phyloP scores from a whole-genome alignment of 2,329 filamentous ascomycete genomes.

The Hypocreales sp. region DNA sequence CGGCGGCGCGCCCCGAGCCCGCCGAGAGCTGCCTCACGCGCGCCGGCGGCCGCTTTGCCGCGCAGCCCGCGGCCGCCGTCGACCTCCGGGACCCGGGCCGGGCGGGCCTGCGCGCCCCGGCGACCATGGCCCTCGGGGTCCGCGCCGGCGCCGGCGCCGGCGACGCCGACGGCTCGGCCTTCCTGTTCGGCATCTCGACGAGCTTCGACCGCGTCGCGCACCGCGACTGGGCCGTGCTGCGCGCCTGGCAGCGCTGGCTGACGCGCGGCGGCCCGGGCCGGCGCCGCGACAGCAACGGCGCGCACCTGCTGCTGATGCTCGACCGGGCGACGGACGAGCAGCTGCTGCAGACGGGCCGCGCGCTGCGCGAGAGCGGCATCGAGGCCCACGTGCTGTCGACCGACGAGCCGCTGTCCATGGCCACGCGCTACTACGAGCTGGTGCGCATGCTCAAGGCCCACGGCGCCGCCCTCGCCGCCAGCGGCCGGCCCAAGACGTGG shows the following conservation, averaged over 20 bases:
- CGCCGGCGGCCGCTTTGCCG: slow-evolving; percentile 15
- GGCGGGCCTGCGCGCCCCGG: slow-evolving; percentile 11
- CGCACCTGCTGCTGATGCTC: slow-evolving; percentile 23
- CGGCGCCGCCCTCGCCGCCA: slow-evolving; percentile 16
- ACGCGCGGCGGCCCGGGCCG: slow-evolving; percentile 23
- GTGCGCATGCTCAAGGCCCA: slow-evolving; percentile 17
- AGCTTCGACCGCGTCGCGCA: slow-evolving; percentile 23
- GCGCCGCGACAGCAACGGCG: slow-evolving; percentile 23
- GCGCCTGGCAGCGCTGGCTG: slow-evolving; percentile 29
- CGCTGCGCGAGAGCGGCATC: slow-evolving; percentile 21
- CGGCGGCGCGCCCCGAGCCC: slow-evolving; percentile 12
- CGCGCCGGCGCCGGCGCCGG: slow-evolving; percentile 13
- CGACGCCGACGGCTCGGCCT: slow-evolving; percentile 21
- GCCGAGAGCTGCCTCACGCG: slow-evolving; percentile 12
- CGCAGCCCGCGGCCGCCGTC: slow-evolving; percentile 12
- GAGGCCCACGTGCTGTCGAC: slow-evolving; percentile 20
- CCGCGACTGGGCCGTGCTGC: slow-evolving; percentile 21
- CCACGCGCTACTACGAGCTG: slow-evolving; percentile 22
- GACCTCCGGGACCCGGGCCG: slow-evolving; percentile 10
- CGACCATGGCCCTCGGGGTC: slow-evolving; percentile 17
- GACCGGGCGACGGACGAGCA: slow-evolving; percentile 20
- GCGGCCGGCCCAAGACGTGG: slow-evolving; percentile 22
- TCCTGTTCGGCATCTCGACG: slow-evolving; percentile 27
- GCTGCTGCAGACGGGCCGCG: slow-evolving; percentile 12
- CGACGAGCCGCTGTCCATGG: slow-evolving; percentile 14